Evolutionary conservation across 352 stramenopile species (phyloP).

Genomic region (Globisporangium nagaii): DNA sequence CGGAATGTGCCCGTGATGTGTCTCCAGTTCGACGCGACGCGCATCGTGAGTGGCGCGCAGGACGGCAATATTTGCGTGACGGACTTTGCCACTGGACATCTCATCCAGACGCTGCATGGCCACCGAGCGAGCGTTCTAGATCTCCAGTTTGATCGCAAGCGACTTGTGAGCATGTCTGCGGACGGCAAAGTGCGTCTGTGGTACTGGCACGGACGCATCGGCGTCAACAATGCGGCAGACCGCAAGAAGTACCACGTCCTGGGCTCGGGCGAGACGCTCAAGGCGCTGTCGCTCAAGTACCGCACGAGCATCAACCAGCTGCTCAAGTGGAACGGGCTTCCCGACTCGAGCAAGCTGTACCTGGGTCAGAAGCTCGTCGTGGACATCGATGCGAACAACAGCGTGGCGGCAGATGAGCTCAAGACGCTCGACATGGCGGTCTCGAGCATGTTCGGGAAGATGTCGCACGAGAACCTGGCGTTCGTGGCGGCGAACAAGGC

Average conservation of each 20-base stretch:
- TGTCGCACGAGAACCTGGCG: conserved; percentile 56
- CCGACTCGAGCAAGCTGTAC: conserved; percentile 67
- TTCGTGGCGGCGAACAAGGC: conserved; percentile 58
- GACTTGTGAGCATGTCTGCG: conserved; percentile 57
- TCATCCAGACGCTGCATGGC: conserved; percentile 59
- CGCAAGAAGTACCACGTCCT: conserved; percentile 74
- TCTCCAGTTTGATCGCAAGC: conserved; percentile 67
- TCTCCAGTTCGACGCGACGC: conserved; percentile 72
- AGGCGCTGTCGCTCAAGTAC: conserved; percentile 74
- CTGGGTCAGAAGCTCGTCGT: conserved; percentile 75
- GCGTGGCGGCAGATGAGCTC: conserved; percentile 44
- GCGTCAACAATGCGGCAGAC: conserved; percentile 23
- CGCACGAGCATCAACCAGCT: conserved; percentile 63
- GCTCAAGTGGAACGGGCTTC: conserved; percentile 62
- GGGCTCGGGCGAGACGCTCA: conserved; percentile 56
- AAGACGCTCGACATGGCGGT: conserved; percentile 44
- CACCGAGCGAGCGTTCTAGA: conserved; percentile 47
- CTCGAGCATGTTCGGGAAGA: conserved; percentile 47
- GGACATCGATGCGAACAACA: conserved; percentile 34
- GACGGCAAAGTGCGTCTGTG: conserved; percentile 56
- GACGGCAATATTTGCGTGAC: conserved; percentile 60
- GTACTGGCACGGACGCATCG: conserved; percentile 59
- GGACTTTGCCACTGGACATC: conserved; percentile 64
- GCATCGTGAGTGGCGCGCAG: conserved; percentile 53
- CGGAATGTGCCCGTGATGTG: conserved; percentile 42